Evolutionary conservation across 2,329 filamentous ascomycete species (phyloP).

Genomic region (Escovopsis sp.): DNA sequence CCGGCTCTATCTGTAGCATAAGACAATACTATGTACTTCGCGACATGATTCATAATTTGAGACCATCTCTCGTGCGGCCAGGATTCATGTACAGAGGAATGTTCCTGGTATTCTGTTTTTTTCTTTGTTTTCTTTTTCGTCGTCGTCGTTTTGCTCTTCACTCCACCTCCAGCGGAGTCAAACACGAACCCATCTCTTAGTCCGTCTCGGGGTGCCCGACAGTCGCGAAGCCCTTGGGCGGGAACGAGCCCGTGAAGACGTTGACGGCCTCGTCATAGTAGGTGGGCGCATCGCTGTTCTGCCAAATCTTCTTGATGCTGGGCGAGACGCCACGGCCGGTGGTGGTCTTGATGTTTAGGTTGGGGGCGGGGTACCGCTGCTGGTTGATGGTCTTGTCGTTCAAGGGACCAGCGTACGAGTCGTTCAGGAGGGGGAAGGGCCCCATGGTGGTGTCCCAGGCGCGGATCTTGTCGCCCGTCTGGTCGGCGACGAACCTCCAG

Average conservation of each 20-base stretch:
- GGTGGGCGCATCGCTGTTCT: slow-evolving; percentile 20
- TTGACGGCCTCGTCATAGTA: slow-evolving; percentile 28
- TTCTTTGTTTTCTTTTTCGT: neutral
- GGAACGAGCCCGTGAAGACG: slow-evolving; percentile 27
- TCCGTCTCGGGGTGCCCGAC: slow-evolving; percentile 4
- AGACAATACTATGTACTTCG: no score
- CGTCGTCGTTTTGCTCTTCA: no score
- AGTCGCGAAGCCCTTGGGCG: slow-evolving; percentile 24
- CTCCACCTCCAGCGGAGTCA: neutral
- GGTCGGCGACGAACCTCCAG: slow-evolving; percentile 43
- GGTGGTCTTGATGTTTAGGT: slow-evolving; percentile 20
- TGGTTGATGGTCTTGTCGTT: slow-evolving; percentile 20
- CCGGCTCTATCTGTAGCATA: no score
- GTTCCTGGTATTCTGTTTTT: neutral
- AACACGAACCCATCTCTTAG: neutral
- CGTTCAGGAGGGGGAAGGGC: slow-evolving; percentile 33
- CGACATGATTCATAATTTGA: no score
- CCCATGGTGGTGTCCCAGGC: slow-evolving; percentile 22
- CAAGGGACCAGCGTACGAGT: slow-evolving; percentile 36
- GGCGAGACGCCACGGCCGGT: slow-evolving; percentile 21
- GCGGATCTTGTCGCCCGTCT: slow-evolving; percentile 41
- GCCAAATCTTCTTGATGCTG: slow-evolving; percentile 24
- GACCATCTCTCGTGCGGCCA: no score
- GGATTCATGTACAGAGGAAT: no score
- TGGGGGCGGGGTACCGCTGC: slow-evolving; percentile 23